A percentile compares a stretch with the other conserved stretches of the same genome.
phyloP scores from a whole-genome alignment of 441 rosid genomes.

The Populus tomentosa region DNA sequence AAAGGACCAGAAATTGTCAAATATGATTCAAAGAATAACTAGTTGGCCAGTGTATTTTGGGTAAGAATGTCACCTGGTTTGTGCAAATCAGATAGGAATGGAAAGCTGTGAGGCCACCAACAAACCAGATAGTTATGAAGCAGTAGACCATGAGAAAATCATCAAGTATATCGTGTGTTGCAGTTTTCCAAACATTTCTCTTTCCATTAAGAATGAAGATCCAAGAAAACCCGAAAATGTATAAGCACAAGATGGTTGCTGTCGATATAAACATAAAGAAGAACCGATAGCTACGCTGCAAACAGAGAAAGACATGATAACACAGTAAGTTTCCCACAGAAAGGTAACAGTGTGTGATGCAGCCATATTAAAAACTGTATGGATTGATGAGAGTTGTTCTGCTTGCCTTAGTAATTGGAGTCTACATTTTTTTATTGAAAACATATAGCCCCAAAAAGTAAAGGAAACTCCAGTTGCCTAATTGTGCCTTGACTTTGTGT shows the following conservation, averaged over 20 bases:
- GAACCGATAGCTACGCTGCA: constrained; percentile 93
- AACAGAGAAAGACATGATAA: constrained; percentile 18
- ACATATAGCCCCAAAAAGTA: background rate
- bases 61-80: constrained; percentile 68
- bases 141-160: constrained; percentile 78
- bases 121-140: constrained; percentile 90
- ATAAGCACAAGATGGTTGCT: constrained; percentile 74
- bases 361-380: background rate
- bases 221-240: constrained; percentile 77
- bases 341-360: constrained; percentile 4
- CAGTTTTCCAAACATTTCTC: constrained; percentile 51
- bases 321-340: constrained; percentile 15
- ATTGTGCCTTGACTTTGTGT: background rate
- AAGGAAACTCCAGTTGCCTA: background rate
- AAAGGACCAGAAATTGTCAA: constrained; percentile 12
- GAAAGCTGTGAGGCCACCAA: constrained; percentile 87
- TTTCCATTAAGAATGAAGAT: constrained; percentile 45
- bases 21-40: background rate
- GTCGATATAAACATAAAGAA: constrained; percentile 92
- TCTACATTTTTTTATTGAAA: background rate
- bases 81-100: constrained; percentile 89
- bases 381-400: constrained; percentile 2
- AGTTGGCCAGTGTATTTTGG: background rate
- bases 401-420: background rate
- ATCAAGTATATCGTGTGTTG: constrained; percentile 55